Evolutionary conservation across 2,329 filamentous ascomycete genomes (phyloP).

Genomic region (Colletotrichum caudatum): DNA sequence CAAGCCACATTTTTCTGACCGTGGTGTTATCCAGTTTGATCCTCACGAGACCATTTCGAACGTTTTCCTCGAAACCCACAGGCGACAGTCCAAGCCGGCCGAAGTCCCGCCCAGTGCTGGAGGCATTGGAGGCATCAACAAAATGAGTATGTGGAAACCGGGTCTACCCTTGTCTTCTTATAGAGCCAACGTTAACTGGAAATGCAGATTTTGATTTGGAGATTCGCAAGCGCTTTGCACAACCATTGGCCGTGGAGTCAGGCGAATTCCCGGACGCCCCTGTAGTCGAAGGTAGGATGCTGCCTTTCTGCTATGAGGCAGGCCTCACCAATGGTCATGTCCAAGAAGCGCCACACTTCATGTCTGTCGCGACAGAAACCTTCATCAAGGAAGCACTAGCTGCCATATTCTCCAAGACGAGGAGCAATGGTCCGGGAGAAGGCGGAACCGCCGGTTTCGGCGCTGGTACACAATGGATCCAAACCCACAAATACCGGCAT

Average conservation of each 20-base stretch:
- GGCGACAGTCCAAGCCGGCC: constrained; percentile 60
- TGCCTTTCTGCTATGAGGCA: constrained; percentile 76
- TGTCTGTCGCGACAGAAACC: constrained; percentile 74
- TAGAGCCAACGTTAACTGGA: neutral
- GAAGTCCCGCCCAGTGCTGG: constrained; percentile 77
- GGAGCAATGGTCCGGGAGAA: constrained; percentile 73
- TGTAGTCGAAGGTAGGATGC: constrained; percentile 73
- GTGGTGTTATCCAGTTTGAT: constrained; percentile 58
- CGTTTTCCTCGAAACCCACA: constrained; percentile 64
- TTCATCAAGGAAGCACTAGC: constrained; percentile 76
- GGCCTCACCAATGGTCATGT: constrained; percentile 71
- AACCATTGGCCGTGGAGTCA: constrained; percentile 74
- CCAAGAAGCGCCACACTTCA: constrained; percentile 71
- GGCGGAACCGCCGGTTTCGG: constrained; percentile 73
- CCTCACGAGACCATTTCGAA: constrained; percentile 65
- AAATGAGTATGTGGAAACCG: constrained; percentile 73
- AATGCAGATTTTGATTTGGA: constrained; percentile 72
- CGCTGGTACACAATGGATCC: constrained; percentile 76
- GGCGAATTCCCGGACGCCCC: constrained; percentile 77
- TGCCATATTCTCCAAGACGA: constrained; percentile 72
- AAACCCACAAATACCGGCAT: constrained; percentile 81
- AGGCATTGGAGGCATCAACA: constrained; percentile 70
- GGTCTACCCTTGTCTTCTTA: neutral
- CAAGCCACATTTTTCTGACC: constrained; percentile 44
- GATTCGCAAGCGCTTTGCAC: constrained; percentile 73